A percentile compares a stretch with the other conserved stretches of the same genome.
Conservation (phyloP, 345 rosid genomes). For the Geranium brycei region DNA sequence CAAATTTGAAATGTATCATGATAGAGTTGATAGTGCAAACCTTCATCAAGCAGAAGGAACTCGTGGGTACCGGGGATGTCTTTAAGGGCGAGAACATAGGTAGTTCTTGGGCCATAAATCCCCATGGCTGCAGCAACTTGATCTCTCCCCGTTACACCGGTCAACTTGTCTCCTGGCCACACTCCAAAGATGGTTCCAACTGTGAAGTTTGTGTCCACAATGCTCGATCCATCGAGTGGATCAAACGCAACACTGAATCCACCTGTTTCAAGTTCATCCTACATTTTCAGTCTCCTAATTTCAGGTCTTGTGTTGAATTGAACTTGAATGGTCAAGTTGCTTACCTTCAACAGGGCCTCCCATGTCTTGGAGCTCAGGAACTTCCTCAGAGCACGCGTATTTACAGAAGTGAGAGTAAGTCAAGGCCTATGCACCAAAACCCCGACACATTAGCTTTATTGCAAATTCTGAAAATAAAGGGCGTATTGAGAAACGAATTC, state of each 20-base stretch:
- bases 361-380: conserved; percentile 94
- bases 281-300: not conserved
- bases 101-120: conserved; percentile 83
- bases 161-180: conserved; percentile 91
- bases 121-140: conserved; percentile 97
- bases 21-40: conserved; percentile 21
- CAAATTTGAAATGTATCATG: not conserved
- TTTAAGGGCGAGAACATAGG: conserved; percentile 78
- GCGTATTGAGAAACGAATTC: not conserved
- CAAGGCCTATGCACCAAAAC: conserved; percentile 46
- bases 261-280: conserved; percentile 23
- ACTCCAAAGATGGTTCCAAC: conserved; percentile 95
- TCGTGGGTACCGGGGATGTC: conserved; percentile 86
- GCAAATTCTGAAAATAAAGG: not conserved
- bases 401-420: conserved; percentile 83
- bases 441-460: not conserved
- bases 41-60: conserved; percentile 98
- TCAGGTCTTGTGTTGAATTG: not conserved
- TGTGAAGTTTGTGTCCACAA: conserved; percentile 67
- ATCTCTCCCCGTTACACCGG: conserved; percentile 64
- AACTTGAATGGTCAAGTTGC: not conserved
- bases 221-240: conserved; percentile 82
- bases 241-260: conserved; percentile 92
- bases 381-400: conserved; percentile 93
- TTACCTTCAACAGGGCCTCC: conserved; percentile 90